A percentile compares a stretch with the other conserved stretches of the same genome.
Evolutionary conservation across 2,329 filamentous ascomycete genomes (phyloP).

Genomic region (Phaeosphaeria sp.): DNA sequence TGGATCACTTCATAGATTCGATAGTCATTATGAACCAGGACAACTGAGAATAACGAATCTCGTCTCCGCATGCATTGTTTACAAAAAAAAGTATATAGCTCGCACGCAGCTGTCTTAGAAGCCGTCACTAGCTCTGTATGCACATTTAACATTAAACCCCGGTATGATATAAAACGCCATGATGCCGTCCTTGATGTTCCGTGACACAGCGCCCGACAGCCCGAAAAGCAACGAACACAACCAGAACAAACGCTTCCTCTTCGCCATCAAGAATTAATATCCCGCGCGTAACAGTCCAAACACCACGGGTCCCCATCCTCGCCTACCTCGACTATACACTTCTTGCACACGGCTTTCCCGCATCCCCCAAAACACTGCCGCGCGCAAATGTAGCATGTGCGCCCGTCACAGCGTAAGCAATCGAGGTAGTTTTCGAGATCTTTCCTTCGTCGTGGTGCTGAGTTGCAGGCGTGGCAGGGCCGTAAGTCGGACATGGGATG

Average conservation of each 20-base stretch:
- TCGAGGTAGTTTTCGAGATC: conserved; percentile 72
- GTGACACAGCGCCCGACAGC: too few relatives aligned
- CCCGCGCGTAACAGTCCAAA: conserved; percentile 60
- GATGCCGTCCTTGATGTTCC: neutral
- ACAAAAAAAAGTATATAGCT: too few relatives aligned
- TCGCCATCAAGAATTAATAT: conserved; percentile 27
- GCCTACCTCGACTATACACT: conserved; percentile 72
- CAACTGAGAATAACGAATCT: too few relatives aligned
- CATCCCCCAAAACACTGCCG: conserved; percentile 63
- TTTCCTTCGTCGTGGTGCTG: conserved; percentile 68
- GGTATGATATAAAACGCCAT: neutral
- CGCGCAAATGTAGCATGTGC: conserved; percentile 74
- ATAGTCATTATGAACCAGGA: too few relatives aligned
- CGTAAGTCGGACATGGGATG: conserved; percentile 32
- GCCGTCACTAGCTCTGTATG: neutral
- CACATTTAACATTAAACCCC: neutral
- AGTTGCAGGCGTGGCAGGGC: conserved; percentile 73
- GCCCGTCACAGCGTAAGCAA: conserved; percentile 67
- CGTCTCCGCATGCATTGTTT: too few relatives aligned
- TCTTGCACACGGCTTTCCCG: conserved; percentile 66
- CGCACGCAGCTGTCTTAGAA: neutral
- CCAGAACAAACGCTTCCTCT: neutral
- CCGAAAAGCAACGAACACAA: neutral
- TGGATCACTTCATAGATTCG: too few relatives aligned
- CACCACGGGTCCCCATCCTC: conserved; percentile 71